Evolutionary conservation across 371 early-diverging fungal species (phyloP).

Genomic region (Choanephora cucurbitarum): DNA sequence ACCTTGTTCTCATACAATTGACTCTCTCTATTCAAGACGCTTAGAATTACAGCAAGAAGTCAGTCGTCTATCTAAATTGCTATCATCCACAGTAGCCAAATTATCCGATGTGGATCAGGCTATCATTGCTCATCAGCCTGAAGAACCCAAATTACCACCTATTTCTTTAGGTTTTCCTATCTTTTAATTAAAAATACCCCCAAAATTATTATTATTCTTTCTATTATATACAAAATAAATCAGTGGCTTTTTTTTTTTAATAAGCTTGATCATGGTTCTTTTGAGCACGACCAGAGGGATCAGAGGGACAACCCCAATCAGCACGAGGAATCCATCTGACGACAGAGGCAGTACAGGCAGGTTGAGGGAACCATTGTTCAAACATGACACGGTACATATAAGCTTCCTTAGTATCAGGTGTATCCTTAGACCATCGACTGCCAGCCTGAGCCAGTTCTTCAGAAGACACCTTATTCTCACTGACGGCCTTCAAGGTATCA

Average conservation of each 20-base stretch:
- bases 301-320: conserved; percentile 97
- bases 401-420: conserved; percentile 95
- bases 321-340: conserved; percentile 94
- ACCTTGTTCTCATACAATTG: conserved; percentile 8
- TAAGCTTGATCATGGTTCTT: conserved; percentile 81
- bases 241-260: conserved; percentile 19
- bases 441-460: conserved; percentile 70
- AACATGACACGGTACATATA: conserved; percentile 92
- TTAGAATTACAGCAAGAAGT: conserved; percentile 60
- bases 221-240: neutral
- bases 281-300: conserved; percentile 97
- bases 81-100: conserved; percentile 54
- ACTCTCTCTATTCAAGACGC: conserved; percentile 45
- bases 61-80: conserved; percentile 47
- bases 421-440: conserved; percentile 82
- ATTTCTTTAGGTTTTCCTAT: conserved; percentile 1
- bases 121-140: conserved; percentile 16
- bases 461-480: conserved; percentile 73
- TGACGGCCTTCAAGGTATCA: conserved; percentile 81
- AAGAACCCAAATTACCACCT: conserved; percentile 15
- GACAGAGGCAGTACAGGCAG: conserved; percentile 84
- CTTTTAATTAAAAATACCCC: neutral
- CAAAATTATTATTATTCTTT: neutral
- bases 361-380: conserved; percentile 90
- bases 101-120: conserved; percentile 55